A percentile compares a stretch with the other conserved stretches of the same genome.
Conservation (phyloP, 192 early-diverging fungal species). For the Entomortierella parvispora region DNA sequence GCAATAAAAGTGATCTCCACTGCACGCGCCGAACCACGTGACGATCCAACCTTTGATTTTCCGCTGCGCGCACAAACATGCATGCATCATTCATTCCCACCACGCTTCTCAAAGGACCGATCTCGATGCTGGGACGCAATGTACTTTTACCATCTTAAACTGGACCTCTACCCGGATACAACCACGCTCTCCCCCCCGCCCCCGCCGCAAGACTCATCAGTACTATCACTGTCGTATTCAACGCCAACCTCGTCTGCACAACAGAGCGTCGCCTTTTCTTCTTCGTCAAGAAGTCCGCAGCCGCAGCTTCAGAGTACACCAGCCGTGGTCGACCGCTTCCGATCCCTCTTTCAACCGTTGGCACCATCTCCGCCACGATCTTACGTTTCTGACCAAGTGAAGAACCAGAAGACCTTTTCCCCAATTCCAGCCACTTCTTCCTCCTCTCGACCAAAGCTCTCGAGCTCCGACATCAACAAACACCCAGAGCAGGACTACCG, state of each 20-base stretch:
- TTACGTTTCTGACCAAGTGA: too few relatives aligned
- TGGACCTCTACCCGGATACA: slow-evolving; percentile 36
- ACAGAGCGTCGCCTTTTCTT: not conserved
- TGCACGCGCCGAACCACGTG: too few relatives aligned
- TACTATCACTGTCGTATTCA: not conserved
- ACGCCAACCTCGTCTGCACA: too few relatives aligned
- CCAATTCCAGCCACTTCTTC: not conserved
- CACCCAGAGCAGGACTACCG: slow-evolving; percentile 22
- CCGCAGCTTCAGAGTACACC: not conserved
- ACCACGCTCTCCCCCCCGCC: not conserved
- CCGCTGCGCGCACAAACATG: too few relatives aligned
- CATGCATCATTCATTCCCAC: too few relatives aligned
- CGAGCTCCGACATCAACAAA: not conserved
- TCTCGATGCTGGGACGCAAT: slow-evolving; percentile 38
- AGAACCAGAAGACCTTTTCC: slow-evolving; percentile 28
- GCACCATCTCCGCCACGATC: slow-evolving; percentile 1
- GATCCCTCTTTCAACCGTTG: slow-evolving; percentile 26
- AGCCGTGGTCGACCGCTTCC: slow-evolving; percentile 2
- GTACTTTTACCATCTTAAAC: slow-evolving; percentile 55
- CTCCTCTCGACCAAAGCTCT: not conserved
- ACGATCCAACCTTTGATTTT: too few relatives aligned
- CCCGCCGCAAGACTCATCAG: not conserved
- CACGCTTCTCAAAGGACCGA: too few relatives aligned
- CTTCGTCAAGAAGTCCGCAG: not conserved
- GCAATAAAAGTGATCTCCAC: too few relatives aligned